These are phyloP conservation scores for Solanum stenotomum DNA, from an alignment of 257 asterid genomes.

Conservation along the genomic window DNA sequence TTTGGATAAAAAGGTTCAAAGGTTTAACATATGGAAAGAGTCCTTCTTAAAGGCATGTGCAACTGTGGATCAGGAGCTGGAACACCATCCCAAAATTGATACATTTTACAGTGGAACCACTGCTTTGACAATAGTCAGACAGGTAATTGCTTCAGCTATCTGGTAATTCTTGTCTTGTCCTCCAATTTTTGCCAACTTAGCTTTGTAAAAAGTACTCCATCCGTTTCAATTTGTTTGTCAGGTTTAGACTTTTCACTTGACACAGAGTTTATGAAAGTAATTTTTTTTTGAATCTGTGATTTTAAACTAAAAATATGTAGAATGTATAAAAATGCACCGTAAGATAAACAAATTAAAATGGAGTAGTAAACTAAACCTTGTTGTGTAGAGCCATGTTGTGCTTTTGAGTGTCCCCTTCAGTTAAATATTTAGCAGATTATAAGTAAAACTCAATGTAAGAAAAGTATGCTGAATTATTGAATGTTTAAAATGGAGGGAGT, in stretches of 20 bases:
- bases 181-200: not conserved
- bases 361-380: not conserved
- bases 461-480: not conserved
- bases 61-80: constrained; percentile 72
- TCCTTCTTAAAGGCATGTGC: constrained; percentile 84
- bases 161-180: not conserved
- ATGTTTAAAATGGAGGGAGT: not conserved
- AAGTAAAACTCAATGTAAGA: not conserved
- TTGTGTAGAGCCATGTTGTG: not conserved
- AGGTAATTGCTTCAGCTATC: constrained; percentile 32
- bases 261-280: not conserved
- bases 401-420: not conserved
- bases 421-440: not conserved
- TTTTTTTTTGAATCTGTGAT: not conserved
- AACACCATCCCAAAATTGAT: constrained; percentile 61
- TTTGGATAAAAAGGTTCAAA: constrained; percentile 38
- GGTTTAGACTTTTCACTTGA: not conserved
- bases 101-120: constrained; percentile 86
- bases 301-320: not conserved
- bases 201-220: not conserved
- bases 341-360: not conserved
- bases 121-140: constrained; percentile 74
- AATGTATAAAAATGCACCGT: not conserved
- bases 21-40: constrained; percentile 69
- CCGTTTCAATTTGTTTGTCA: not conserved